Evolutionary conservation across 2,329 filamentous ascomycete genomes (phyloP).

Genomic region (Ciborinia camelliae): DNA sequence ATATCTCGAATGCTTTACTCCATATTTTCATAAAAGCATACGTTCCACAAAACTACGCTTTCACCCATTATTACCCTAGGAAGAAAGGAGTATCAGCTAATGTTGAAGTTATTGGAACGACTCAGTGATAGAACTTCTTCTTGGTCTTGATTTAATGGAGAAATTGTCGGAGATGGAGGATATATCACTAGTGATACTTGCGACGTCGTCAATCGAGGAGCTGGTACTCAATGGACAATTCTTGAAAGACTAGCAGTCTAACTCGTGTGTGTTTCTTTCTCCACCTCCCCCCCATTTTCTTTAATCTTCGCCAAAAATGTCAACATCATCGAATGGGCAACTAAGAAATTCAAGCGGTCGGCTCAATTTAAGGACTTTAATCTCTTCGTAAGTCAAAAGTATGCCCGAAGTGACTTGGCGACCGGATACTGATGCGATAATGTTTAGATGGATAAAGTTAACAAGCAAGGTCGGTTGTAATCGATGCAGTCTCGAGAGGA

Average conservation of each 20-base stretch:
- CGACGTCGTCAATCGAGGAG: conserved; percentile 28
- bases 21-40: background rate
- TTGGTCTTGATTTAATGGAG: conserved; percentile 12
- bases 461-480: too few relatives aligned
- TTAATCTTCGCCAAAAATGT: conserved; percentile 45
- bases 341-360: conserved; percentile 39
- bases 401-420: background rate
- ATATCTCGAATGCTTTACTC: conserved; percentile 6
- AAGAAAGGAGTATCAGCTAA: too few relatives aligned
- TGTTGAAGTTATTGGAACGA: too few relatives aligned
- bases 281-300: too few relatives aligned
- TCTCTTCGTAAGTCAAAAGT: conserved; percentile 65
- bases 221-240: conserved; percentile 33
- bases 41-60: conserved; percentile 1
- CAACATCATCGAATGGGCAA: conserved; percentile 33
- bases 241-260: too few relatives aligned
- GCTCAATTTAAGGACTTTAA: conserved; percentile 92
- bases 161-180: conserved; percentile 21
- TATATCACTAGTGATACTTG: conserved; percentile 28
- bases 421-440: conserved; percentile 24
- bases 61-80: too few relatives aligned
- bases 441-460: conserved; percentile 68
- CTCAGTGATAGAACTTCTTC: conserved; percentile 11
- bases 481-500: too few relatives aligned
- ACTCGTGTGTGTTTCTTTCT: too few relatives aligned